Conservation (phyloP, 768 basidiomycete genomes). For the Pleurotus ostreatus region DNA sequence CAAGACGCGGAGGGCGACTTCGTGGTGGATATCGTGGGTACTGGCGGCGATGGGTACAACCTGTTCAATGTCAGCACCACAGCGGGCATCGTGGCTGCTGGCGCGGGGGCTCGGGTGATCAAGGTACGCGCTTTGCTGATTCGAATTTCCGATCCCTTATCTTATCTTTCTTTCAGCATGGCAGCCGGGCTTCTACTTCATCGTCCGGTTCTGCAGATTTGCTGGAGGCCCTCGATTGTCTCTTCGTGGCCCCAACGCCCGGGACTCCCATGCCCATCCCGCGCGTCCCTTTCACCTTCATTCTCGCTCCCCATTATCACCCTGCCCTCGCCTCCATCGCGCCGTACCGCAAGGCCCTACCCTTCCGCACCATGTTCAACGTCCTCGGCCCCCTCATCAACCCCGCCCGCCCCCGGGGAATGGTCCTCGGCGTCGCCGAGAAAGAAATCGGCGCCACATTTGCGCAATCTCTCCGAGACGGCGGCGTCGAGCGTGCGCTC, state of each 20-base stretch:
- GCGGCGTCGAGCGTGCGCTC: slow-evolving; percentile 77
- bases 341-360: slow-evolving; percentile 80
- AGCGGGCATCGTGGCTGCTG: slow-evolving; percentile 90
- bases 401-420: slow-evolving; percentile 79
- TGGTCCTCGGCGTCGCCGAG: slow-evolving; percentile 90
- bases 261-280: slow-evolving; percentile 54
- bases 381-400: slow-evolving; percentile 92
- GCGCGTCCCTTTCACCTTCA: slow-evolving; percentile 81
- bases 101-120: slow-evolving; percentile 88
- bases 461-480: slow-evolving; percentile 65
- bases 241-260: slow-evolving; percentile 62
- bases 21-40: slow-evolving; percentile 85
- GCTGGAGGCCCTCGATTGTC: slow-evolving; percentile 77
- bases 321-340: slow-evolving; percentile 78
- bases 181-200: slow-evolving; percentile 86
- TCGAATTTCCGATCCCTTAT: slow-evolving; percentile 7
- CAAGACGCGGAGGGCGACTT: slow-evolving; percentile 63
- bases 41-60: slow-evolving; percentile 93
- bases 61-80: slow-evolving; percentile 97
- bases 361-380: slow-evolving; percentile 97
- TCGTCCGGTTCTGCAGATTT: slow-evolving; percentile 94
- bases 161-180: slow-evolving; percentile 59
- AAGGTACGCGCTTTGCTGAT: slow-evolving; percentile 53
- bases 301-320: slow-evolving; percentile 93
- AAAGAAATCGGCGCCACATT: slow-evolving; percentile 79